A percentile compares a stretch with the other conserved stretches of the same genome.
Evolutionary conservation across 2,329 filamentous ascomycete species (phyloP).

Genomic region (Penicillium sp.): DNA sequence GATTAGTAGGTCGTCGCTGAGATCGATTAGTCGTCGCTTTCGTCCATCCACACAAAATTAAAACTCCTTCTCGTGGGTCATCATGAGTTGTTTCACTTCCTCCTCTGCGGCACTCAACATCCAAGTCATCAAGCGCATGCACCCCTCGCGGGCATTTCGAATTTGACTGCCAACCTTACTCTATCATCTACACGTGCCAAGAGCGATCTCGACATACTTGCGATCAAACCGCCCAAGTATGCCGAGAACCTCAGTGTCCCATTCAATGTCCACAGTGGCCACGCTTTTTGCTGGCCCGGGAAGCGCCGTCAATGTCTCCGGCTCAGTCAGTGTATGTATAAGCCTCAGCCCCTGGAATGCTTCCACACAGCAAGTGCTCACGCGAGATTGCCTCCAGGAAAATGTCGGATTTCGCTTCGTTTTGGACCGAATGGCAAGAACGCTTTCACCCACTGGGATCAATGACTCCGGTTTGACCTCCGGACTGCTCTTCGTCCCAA

Average conservation of each 20-base stretch:
- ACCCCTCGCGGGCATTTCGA: conserved; percentile 4
- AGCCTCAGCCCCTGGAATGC: conserved; percentile 5
- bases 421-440: conserved; percentile 65
- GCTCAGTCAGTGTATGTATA: conserved; percentile 40
- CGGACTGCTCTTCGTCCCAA: conserved; percentile 84
- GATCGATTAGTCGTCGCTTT: conserved; percentile 7
- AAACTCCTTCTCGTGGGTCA: background rate
- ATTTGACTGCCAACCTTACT: background rate
- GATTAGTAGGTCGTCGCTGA: conserved; percentile 12
- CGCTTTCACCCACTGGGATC: conserved; percentile 70
- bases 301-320: conserved; percentile 33
- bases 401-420: conserved; percentile 40
- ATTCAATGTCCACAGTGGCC: conserved; percentile 35
- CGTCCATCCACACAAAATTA: conserved; percentile 8
- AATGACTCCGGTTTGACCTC: conserved; percentile 64
- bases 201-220: conserved; percentile 9
- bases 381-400: conserved; percentile 23
- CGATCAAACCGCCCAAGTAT: conserved; percentile 7
- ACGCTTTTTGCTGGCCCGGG: conserved; percentile 40
- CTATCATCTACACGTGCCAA: background rate
- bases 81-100: background rate
- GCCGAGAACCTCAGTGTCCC: conserved; percentile 23
- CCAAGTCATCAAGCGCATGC: conserved; percentile 8
- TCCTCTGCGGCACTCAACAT: background rate
- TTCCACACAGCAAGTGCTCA: background rate